Percentiles rank a stretch among this genome's conserved stretches.
Evolutionary conservation across 371 early-diverging fungal species (phyloP).

Genomic region (Encephalitozoon cuniculi): DNA sequence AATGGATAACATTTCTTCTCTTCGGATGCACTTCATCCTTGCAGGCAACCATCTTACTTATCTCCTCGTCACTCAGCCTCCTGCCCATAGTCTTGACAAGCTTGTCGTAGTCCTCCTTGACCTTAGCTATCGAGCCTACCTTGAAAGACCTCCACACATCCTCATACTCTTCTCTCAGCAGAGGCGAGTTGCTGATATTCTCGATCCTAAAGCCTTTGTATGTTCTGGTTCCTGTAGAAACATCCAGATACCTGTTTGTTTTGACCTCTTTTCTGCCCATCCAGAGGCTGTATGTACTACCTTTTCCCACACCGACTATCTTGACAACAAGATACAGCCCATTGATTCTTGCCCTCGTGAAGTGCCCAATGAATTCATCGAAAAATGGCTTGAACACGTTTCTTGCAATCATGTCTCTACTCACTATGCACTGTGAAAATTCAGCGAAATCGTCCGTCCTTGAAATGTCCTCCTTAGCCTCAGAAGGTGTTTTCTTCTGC

Average conservation of each 20-base stretch:
- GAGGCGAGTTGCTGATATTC: constrained; percentile 44
- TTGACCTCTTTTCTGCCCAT: constrained; percentile 5
- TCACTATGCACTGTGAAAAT: constrained; percentile 38
- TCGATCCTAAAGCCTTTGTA: constrained; percentile 32
- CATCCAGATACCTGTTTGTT: constrained; percentile 40
- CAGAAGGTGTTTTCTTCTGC: background rate
- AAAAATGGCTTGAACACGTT: constrained; percentile 45
- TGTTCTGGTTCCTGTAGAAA: constrained; percentile 32
- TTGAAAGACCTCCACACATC: constrained; percentile 23
- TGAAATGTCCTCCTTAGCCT: background rate
- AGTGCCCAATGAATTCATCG: constrained; percentile 30
- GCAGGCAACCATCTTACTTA: constrained; percentile 40
- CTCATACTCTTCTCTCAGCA: constrained; percentile 48
- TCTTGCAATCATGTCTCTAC: constrained; percentile 42
- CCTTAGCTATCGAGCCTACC: background rate
- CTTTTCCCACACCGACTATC: constrained; percentile 41
- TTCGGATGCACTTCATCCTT: constrained; percentile 32
- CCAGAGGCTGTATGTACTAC: constrained; percentile 41
- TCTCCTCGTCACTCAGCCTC: constrained; percentile 45
- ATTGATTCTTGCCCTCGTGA: constrained; percentile 45
- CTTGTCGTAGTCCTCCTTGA: constrained; percentile 10
- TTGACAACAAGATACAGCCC: constrained; percentile 39
- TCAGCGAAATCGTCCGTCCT: background rate
- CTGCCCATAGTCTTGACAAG: constrained; percentile 36
- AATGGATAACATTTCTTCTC: constrained; percentile 25